Evolutionary conservation across 140 eudicot genomes (phyloP), one percentile per base, ranked within the genome.

Genomic region (Bidens hawaiensis): DNA sequence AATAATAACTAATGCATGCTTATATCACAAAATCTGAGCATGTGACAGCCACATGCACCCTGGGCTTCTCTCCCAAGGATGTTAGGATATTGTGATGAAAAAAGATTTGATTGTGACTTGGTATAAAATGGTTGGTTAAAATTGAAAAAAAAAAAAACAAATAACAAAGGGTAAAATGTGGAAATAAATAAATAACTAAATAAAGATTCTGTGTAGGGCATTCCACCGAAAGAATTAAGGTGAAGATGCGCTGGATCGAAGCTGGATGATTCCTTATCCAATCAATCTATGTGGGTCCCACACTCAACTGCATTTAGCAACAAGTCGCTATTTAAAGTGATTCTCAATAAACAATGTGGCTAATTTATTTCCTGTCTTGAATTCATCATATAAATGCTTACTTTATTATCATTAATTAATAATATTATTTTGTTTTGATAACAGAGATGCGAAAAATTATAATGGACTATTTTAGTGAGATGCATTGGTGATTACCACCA

Each of bases 211-310:
- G 4, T 36, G 4, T 63, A 53, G 80, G 72, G 47, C 65, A 43
- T 65, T 69, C 73, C 71, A 59, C 69, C 55, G 38, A 75, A 69
- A 68, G 27, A 18, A 51, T 12, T 23, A 51, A 58, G 27, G 57
- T 10, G 16, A 15, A 49, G 45, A 68, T 38, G 82, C 13, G 85
- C 80, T 82, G 89, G 85, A 78, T 46, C 9, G 19, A 60, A 71
- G 82, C 82, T 82, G 89, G 80, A 76, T 63, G 74, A 63, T 70
- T 58, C 82, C 78, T 60, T 65, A 49, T 65, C 82, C 57, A 64
- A 53, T 67, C 68, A 75, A 71, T 45, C 24, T 34, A 17, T 59
- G 27, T 28, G 19, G 68, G 49, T 50, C 74, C 60, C 22, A 54
- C 58, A 19, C 65, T 57, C 63, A 70, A 70, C 76, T 6, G 51